Base-by-base conservation (phyloP, 345 rosid genomes). In the Corchorus olitorius region DNA sequence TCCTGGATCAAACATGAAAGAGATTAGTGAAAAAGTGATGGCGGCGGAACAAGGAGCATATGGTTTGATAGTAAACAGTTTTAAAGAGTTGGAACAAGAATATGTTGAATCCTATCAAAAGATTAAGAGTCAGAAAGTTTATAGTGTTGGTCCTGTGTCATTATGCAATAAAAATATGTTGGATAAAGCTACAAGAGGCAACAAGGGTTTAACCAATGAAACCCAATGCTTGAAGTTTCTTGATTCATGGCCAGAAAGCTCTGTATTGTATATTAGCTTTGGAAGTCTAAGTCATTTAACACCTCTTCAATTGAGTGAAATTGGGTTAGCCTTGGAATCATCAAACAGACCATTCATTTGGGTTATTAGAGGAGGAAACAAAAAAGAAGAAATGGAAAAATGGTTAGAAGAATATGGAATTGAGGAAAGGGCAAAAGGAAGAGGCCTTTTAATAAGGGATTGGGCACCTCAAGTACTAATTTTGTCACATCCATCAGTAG, bases 381-480 rank as follows among this genome's bases (percentile, higher is more conserved):
- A 52, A 5, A 22, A 37, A 41, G 34, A 59, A 39, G 75, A 39
- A 7, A 6, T 46, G 6, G 69, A 74, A 34, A 46, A 74, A 27
- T 61, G 69, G 77, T 3, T 74, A 13, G 20, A 41, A 59, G 81
- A 81, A 9, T 83, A 82, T 0, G 77, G 84, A 22, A 86, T 86
- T 46, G 86, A 84, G 8, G 70, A 77, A 2, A 82, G 91, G 48
- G 59, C 56, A 12, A 75, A 78, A 77, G 85, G 82, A 8, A 82
- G 84, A 79, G 91, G 91, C 48, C 74, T 90, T 10, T 22, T 90
- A 60, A 85, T 90, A 53, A 73, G 69, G 72, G 90, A 88, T 0
- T 88, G 93, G 93, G 85, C 90, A 4, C 93, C 91, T 0, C 91
- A 90, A 69, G 78, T 90, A 0, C n/a, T 81, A 19, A 88, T 88